Percentiles rank a stretch among this genome's conserved stretches.
Evolutionary conservation across 768 basidiomycete genomes (phyloP).

Genomic region (Hemileccinum rubropunctum): DNA sequence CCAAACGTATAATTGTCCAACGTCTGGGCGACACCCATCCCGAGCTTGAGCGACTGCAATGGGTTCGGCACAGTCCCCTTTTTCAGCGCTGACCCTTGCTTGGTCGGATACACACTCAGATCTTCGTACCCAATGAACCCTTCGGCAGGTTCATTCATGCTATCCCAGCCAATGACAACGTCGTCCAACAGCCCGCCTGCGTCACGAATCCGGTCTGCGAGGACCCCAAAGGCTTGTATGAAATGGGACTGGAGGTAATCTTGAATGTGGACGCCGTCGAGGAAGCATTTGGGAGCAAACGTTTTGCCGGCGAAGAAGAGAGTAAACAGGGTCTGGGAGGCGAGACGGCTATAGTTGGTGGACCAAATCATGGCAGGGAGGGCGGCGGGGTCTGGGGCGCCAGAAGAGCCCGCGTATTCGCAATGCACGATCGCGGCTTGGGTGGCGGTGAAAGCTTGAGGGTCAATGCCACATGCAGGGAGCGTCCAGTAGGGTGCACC

Average conservation of each 20-base stretch:
- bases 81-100: constrained; percentile 71
- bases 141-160: constrained; percentile 91
- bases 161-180: constrained; percentile 96
- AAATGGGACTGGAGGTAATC: constrained; percentile 81
- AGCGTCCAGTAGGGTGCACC: constrained; percentile 96
- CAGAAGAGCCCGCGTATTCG: constrained; percentile 69
- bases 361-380: constrained; percentile 97
- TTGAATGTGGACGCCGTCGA: constrained; percentile 91
- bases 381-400: constrained; percentile 60
- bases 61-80: constrained; percentile 89
- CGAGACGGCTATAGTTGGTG: constrained; percentile 90
- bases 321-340: constrained; percentile 87
- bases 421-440: constrained; percentile 84
- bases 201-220: constrained; percentile 75
- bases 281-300: constrained; percentile 87
- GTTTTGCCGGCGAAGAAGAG: constrained; percentile 90
- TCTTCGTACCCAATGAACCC: constrained; percentile 69
- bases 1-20: constrained; percentile 85
- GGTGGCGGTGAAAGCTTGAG: constrained; percentile 80
- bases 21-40: constrained; percentile 81
- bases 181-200: constrained; percentile 77
- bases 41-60: constrained; percentile 77
- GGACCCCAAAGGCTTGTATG: constrained; percentile 67
- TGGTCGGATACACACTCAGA: constrained; percentile 58
- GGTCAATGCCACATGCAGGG: constrained; percentile 85